Evolutionary conservation across 352 stramenopile species (phyloP).

Genomic region (Peronospora belbahrii): DNA sequence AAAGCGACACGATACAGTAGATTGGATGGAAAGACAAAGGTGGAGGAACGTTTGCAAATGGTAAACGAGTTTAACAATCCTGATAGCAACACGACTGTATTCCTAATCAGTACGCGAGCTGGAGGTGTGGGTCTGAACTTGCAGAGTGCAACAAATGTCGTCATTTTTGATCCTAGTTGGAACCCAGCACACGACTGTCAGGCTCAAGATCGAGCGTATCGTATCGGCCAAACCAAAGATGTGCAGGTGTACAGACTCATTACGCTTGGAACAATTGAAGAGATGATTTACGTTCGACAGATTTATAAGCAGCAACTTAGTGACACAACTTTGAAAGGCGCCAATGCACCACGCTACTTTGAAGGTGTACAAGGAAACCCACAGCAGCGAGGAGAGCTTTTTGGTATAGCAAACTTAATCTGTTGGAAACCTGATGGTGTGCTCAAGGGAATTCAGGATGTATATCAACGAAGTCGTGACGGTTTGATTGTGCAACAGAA

Average conservation of each 20-base stretch:
- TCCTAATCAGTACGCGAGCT: conserved; percentile 71
- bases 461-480: conserved; percentile 46
- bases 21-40: conserved; percentile 66
- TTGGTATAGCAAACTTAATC: conserved; percentile 69
- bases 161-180: conserved; percentile 85
- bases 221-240: conserved; percentile 81
- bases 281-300: conserved; percentile 85
- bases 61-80: conserved; percentile 68
- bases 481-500: conserved; percentile 53
- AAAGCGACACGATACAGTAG: conserved; percentile 54
- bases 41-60: conserved; percentile 63
- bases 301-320: conserved; percentile 86
- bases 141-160: conserved; percentile 73
- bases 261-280: conserved; percentile 78
- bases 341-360: conserved; percentile 64
- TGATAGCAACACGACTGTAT: conserved; percentile 50
- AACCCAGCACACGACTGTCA: conserved; percentile 84
- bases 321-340: conserved; percentile 70
- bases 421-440: conserved; percentile 68
- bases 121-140: conserved; percentile 74
- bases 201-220: conserved; percentile 76
- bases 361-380: conserved; percentile 72
- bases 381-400: conserved; percentile 66
- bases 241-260: conserved; percentile 82
- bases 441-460: conserved; percentile 68